Base-by-base conservation (phyloP, 176 grass and related monocot genomes). In the Tillandsia fasciculata region DNA sequence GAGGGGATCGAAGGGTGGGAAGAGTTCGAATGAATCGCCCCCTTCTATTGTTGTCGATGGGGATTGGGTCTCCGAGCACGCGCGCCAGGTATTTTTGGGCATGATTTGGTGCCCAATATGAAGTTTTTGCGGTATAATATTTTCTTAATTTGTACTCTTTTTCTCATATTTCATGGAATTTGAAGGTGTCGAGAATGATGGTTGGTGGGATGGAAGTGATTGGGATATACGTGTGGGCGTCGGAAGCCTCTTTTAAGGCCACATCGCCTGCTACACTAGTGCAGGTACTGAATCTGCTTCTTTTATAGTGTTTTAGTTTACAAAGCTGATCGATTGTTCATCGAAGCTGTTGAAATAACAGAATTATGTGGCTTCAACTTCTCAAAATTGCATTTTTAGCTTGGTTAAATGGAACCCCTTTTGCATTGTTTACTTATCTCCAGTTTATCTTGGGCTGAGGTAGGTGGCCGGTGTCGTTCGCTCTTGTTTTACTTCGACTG, bases 31-130 rank as follows among this genome's bases (percentile, higher is more conserved):
- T 3, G 86, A 89, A 63, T 64, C 65, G 11, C 23, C 57, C 1
- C 13, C 78, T 26, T 71, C 92, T 20, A 66, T 92, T 24, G 15
- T 84, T 11, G 70, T 96, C 64, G 92, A 96, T 82, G 79, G 70
- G 49, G 92, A 96, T 74, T 96, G 92, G 92, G 69, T 96, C 63
- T 78, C 86, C 26, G 92, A 96, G 83, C 92, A 96, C 64, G 92
- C 88, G 56, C 83, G 88, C 0, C 92, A 89, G 92, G 88, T 91
- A 26, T 15, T 28, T 15, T 64, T 68, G 26, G 48, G 18, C n/a
- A 17, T 70, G 14, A 28, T 48, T 20, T 73, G 54, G 12, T 23
- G 12, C 26, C 56, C 49, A 64, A 33, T 2, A 8, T 50, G 33
- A 42, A 7, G 33, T 42, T 42, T 42, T 42, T 42, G 33, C 1